Conservation (phyloP, 345 rosid species). For the Eutrema yunnanense region DNA sequence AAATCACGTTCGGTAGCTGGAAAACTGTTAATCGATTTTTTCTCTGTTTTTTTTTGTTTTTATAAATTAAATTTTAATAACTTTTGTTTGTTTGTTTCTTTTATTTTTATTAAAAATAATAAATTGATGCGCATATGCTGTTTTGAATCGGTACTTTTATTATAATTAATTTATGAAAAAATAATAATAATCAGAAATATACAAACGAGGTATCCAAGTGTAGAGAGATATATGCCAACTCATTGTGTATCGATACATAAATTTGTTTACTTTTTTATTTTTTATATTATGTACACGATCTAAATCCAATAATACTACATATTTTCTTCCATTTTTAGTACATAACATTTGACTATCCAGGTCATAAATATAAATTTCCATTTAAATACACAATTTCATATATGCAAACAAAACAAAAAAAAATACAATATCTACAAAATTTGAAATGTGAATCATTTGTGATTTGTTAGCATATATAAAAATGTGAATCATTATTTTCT, state of each 20-base stretch:
- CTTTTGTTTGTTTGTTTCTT: background rate
- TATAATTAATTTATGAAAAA: background rate
- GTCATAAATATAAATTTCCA: background rate
- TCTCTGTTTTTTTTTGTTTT: background rate
- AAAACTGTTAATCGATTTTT: constrained; percentile 6
- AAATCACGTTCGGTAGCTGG: constrained; percentile 25
- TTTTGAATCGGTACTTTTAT: background rate
- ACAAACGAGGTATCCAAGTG: background rate
- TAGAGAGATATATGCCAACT: background rate
- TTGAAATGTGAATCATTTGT: background rate
- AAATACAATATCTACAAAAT: background rate
- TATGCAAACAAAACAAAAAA: background rate
- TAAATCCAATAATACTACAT: background rate
- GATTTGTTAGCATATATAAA: background rate
- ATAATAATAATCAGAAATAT: background rate
- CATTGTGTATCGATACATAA: background rate
- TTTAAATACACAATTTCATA: background rate
- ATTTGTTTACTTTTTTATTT: background rate
- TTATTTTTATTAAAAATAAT: background rate
- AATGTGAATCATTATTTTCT: background rate
- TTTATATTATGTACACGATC: background rate
- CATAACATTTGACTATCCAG: background rate
- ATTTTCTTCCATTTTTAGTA: background rate
- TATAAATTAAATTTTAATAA: background rate
- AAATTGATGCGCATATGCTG: constrained; percentile 8